Evolutionary conservation across 164 flowering plant species (phyloP).

Genomic region (Taxillus chinensis): DNA sequence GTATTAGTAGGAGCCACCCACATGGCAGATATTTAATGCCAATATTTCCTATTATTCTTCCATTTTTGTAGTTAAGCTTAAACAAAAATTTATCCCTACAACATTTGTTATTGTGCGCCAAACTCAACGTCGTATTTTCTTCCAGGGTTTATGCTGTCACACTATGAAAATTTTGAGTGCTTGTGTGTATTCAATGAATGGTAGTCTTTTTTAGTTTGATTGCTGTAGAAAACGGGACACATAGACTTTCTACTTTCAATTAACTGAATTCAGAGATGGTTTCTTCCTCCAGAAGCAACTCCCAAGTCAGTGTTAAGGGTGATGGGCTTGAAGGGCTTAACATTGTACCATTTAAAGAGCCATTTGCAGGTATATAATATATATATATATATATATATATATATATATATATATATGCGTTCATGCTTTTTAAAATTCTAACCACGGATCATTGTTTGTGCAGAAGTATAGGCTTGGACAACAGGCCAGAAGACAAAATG

Average conservation of each 20-base stretch:
- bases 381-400: too few species aligned
- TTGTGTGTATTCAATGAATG: neutral
- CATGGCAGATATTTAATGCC: too few species aligned
- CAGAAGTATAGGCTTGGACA: constrained; percentile 88
- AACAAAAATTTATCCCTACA: too few species aligned
- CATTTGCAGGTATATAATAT: constrained; percentile 64
- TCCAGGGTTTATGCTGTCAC: too few species aligned
- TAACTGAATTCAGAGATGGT: neutral
- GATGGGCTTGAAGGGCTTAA: constrained; percentile 90
- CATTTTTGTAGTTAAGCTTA: too few species aligned
- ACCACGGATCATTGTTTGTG: neutral
- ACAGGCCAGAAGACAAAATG: constrained; percentile 36
- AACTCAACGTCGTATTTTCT: too few species aligned
- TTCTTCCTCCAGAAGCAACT: constrained; percentile 63
- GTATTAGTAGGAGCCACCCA: too few species aligned
- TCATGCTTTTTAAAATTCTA: too few species aligned
- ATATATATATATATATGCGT: too few species aligned
- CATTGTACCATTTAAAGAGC: constrained; percentile 85
- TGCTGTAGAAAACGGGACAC: neutral
- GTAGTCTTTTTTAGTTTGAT: neutral
- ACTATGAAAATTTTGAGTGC: neutral
- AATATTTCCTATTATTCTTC: too few species aligned
- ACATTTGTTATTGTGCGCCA: too few species aligned
- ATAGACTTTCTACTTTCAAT: neutral
- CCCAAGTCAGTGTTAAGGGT: constrained; percentile 75